phyloP scores from a whole-genome alignment of 2,329 filamentous ascomycete species.

The Pseudocercospora eumusae region DNA sequence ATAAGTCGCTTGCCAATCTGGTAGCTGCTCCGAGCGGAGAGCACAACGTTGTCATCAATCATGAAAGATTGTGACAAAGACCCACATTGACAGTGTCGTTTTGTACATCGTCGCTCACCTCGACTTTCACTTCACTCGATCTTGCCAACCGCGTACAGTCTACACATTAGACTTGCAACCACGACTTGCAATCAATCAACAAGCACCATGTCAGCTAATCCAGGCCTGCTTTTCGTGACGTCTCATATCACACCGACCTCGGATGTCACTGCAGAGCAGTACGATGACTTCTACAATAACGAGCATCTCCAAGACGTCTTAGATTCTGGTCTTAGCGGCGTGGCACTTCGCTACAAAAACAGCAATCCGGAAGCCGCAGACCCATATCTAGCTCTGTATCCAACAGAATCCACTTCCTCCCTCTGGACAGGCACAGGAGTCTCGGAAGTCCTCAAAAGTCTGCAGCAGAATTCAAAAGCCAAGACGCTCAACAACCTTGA shows the following conservation, averaged over 20 bases:
- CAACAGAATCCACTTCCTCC: slow-evolving; percentile 5
- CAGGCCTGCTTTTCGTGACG: slow-evolving; percentile 14
- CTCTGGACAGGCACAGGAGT: neutral
- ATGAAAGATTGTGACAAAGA: neutral
- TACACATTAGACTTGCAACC: neutral
- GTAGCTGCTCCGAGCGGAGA: neutral
- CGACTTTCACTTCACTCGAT: neutral
- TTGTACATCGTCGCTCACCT: neutral
- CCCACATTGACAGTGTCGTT: neutral
- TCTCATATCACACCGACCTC: slow-evolving; percentile 11
- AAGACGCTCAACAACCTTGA: slow-evolving; percentile 18
- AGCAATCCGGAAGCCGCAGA: slow-evolving; percentile 13
- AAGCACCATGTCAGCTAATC: neutral
- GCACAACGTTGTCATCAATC: neutral
- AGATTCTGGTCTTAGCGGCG: slow-evolving; percentile 1
- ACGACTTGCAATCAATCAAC: neutral
- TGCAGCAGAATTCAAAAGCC: slow-evolving; percentile 14
- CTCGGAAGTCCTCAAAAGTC: slow-evolving; percentile 15
- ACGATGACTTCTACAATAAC: slow-evolving; percentile 18
- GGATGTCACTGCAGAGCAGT: slow-evolving; percentile 12
- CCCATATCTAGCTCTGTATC: slow-evolving; percentile 28
- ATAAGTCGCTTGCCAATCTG: neutral
- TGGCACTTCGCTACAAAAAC: slow-evolving; percentile 27
- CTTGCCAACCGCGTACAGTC: neutral
- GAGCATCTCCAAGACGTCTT: slow-evolving; percentile 11